A percentile compares a stretch with the other conserved stretches of the same genome.
Conservation (phyloP, 768 basidiomycete genomes). For the Mycena leptocephala region DNA sequence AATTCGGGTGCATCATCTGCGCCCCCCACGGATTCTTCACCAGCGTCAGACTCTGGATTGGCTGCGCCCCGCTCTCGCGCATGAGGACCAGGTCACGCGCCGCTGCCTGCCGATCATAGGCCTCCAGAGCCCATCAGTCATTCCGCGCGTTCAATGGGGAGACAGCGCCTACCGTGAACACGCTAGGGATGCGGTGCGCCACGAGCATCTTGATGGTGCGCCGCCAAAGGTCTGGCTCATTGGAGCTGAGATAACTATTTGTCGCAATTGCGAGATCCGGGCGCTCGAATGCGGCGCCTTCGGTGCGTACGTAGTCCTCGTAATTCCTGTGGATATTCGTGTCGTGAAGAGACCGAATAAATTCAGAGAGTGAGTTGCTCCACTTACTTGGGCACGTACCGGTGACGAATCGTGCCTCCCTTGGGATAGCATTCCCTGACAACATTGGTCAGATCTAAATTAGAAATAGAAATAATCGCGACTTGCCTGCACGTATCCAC, state of each 20-base stretch:
- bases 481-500: background rate
- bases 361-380: background rate
- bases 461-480: too few species aligned
- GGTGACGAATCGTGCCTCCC: background rate
- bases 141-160: too few species aligned
- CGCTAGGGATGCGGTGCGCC: background rate
- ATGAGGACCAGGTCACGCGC: background rate
- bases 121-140: too few species aligned
- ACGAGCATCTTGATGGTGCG: background rate
- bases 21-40: background rate
- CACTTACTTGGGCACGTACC: background rate
- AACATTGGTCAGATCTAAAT: background rate
- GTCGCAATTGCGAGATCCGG: background rate
- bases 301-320: background rate
- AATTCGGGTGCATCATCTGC: background rate
- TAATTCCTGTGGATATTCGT: background rate
- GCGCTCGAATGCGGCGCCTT: background rate
- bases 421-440: background rate
- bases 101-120: background rate
- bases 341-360: background rate
- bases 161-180: constrained; percentile 1
- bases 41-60: background rate
- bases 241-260: background rate
- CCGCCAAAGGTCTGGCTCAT: background rate
- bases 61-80: background rate